These are phyloP conservation scores for Exophiala sideris DNA, from an alignment of 2,329 filamentous ascomycete genomes.

Conservation along the genomic window DNA sequence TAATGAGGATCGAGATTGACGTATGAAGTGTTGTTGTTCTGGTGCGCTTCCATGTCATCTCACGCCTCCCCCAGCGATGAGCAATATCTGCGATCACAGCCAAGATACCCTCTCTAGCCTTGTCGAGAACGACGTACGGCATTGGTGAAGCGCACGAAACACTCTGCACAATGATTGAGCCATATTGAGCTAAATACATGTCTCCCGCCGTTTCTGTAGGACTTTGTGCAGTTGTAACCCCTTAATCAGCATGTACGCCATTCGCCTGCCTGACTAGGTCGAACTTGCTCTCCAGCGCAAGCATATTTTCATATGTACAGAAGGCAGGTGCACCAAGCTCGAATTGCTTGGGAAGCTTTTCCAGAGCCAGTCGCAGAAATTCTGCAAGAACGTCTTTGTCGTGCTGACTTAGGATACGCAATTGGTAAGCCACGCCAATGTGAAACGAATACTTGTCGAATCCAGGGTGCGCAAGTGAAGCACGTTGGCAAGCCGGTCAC, in stretches of 20 bases:
- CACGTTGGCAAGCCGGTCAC: slow-evolving; percentile 1
- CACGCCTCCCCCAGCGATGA: no score
- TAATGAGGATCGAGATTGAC: neutral
- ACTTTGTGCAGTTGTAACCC: neutral
- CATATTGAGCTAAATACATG: no score
- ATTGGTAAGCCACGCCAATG: neutral
- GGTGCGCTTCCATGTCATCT: no score
- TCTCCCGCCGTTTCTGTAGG: no score
- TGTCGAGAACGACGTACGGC: no score
- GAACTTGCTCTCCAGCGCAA: slow-evolving; percentile 1
- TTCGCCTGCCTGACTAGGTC: neutral
- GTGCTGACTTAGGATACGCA: neutral
- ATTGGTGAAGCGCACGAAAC: no score
- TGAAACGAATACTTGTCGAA: neutral
- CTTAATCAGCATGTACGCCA: neutral
- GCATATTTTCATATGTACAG: neutral
- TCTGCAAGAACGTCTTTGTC: neutral
- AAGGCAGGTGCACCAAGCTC: neutral
- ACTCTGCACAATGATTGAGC: no score
- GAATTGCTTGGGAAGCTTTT: neutral
- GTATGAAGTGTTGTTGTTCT: neutral
- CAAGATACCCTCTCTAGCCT: no score
- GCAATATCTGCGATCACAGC: no score
- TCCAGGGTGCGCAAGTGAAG: slow-evolving; percentile 1
- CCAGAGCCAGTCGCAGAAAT: neutral